A percentile compares a stretch with the other conserved stretches of the same genome.
These are phyloP conservation scores for Emmonsiellopsis sp. DNA, from an alignment of 2,329 filamentous ascomycete species.

Conservation along the genomic window DNA sequence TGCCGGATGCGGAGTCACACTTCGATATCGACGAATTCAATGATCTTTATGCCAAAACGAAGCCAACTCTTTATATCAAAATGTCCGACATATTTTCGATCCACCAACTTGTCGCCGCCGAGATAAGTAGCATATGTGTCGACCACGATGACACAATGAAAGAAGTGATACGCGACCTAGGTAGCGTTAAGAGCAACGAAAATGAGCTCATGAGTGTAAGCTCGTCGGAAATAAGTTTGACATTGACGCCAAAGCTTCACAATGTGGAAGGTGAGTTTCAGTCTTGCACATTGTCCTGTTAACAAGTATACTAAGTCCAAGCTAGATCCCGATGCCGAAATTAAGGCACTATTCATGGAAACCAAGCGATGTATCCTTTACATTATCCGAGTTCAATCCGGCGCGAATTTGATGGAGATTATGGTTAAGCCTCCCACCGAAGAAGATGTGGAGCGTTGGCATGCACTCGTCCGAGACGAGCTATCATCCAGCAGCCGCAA, in stretches of 20 bases:
- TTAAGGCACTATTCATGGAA: constrained; percentile 93
- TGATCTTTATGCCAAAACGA: constrained; percentile 90
- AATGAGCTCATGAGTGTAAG: constrained; percentile 81
- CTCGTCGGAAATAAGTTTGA: constrained; percentile 82
- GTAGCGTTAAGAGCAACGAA: constrained; percentile 93
- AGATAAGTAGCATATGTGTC: constrained; percentile 68
- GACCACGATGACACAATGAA: constrained; percentile 76
- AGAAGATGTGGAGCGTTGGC: constrained; percentile 88
- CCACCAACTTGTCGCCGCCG: constrained; percentile 73
- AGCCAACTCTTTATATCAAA: constrained; percentile 98
- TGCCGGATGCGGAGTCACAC: constrained; percentile 77
- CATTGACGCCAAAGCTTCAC: constrained; percentile 78
- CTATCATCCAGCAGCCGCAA: constrained; percentile 58
- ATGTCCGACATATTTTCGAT: constrained; percentile 96
- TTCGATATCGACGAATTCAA: constrained; percentile 99
- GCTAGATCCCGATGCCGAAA: constrained; percentile 76
- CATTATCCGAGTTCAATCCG: constrained; percentile 93
- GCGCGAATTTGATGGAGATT: constrained; percentile 86
- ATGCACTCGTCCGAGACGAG: constrained; percentile 70
- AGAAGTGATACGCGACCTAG: constrained; percentile 86
- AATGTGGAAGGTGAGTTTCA: constrained; percentile 57
- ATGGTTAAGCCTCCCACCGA: constrained; percentile 77
- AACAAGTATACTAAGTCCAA: no score
- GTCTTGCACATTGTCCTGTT: constrained; percentile 6
- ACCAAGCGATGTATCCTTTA: constrained; percentile 95